Conservation (phyloP, 2,329 filamentous ascomycete genomes). For the Penicillium sp. region DNA sequence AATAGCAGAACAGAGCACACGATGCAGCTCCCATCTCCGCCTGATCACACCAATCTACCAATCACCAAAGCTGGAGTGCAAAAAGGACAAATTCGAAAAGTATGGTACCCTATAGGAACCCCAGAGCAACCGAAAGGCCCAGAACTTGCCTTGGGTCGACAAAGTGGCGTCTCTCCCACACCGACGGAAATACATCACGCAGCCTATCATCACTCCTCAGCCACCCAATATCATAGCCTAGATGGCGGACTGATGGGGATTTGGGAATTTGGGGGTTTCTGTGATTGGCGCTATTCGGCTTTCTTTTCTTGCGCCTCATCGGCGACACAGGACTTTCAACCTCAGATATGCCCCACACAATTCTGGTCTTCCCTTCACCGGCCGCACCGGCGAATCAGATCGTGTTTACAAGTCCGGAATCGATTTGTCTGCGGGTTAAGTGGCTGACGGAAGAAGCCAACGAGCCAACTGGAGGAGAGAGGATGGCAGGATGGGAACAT, state of each 20-base stretch:
- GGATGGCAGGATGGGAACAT: background rate
- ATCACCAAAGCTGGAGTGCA: background rate
- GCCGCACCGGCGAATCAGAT: background rate
- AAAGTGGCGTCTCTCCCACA: background rate
- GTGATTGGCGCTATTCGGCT: background rate
- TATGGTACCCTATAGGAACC: conserved; percentile 5
- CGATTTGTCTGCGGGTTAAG: background rate
- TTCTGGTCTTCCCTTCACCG: background rate
- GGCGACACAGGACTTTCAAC: background rate
- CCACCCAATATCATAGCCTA: background rate
- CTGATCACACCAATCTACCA: background rate
- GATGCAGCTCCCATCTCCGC: background rate
- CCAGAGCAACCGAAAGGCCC: background rate
- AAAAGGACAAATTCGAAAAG: background rate
- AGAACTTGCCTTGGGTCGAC: background rate
- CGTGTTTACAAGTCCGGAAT: background rate
- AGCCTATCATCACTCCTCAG: background rate
- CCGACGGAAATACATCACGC: background rate
- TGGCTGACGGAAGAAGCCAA: background rate
- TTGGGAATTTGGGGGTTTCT: too few species aligned
- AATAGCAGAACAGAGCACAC: background rate
- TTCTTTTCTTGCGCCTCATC: background rate
- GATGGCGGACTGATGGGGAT: background rate
- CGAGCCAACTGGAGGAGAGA: background rate
- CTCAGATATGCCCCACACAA: conserved; percentile 3